Evolutionary conservation across 1,284 basidiomycete genomes (phyloP), one percentile per base, ranked within the genome.

Genomic region (Naganishia albida): DNA sequence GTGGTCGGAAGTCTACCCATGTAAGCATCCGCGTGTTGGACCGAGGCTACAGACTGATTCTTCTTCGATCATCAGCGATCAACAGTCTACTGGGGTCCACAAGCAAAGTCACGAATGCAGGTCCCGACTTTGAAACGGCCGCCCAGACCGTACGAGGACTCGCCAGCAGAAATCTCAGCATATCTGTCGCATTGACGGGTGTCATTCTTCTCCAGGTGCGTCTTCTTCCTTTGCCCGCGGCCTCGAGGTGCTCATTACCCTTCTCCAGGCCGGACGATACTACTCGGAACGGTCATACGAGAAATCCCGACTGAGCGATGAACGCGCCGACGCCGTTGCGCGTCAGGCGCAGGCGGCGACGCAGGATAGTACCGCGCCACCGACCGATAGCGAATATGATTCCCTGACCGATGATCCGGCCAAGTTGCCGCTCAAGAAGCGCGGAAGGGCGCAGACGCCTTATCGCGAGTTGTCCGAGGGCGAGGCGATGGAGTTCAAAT

Each of bases 141-240:
- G 51, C 49, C 52, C 48, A 64, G 8, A 39, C 46, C 7, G 62
- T 67, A 16, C 28, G 52, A 26, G 51, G 53, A 7, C 44, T 67
- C 23, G 66, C 66, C 1, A 63, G 63, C 20, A 64, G 46, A 28
- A 67, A 67, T 42, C 23, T 63, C 10, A 56, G 48, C 56, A 64
- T 67, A 20, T 67, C 66, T 2, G 66, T 67, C 13, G 46, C 55
- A 13, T 38, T 67, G 50, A 67, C 66, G 10, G 66, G 66, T 23
- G 60, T 67, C 50, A 60, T 60, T n/a, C 50, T 63, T 23, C 56
- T 67, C 18, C 66, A 67, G 30, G 66, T 64, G 30, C 38, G 66
- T 59, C 34, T 44, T 18, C 8, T 26, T 18, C n/a, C 13, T 54
- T 54, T 13, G 43, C 38, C 26, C 10, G 30, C 1, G 6, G 20